These are phyloP conservation scores for Bipolaris bicolor DNA, from an alignment of 2,329 filamentous ascomycete genomes.

Conservation along the genomic window DNA sequence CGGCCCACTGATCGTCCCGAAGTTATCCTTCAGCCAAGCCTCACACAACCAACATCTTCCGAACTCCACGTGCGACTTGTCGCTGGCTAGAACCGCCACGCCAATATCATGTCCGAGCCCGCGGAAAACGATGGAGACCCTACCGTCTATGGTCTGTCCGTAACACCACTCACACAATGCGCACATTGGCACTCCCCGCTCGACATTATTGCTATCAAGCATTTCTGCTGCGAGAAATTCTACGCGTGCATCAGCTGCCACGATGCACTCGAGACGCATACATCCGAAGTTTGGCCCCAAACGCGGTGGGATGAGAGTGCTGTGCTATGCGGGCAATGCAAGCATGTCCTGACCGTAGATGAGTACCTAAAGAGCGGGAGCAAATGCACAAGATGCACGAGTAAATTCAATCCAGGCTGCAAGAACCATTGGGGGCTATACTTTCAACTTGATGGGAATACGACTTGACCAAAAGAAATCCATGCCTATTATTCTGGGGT, in stretches of 20 bases:
- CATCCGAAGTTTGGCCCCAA: slow-evolving; percentile 30
- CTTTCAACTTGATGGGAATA: slow-evolving; percentile 24
- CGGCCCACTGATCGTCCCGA: slow-evolving; percentile 21
- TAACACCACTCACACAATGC: slow-evolving; percentile 43
- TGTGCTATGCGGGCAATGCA: slow-evolving; percentile 43
- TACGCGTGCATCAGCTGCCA: slow-evolving; percentile 48
- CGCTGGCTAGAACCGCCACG: not conserved
- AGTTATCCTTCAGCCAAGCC: slow-evolving; percentile 27
- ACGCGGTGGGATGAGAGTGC: slow-evolving; percentile 26
- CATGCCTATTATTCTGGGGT: slow-evolving; percentile 1
- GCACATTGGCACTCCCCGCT: slow-evolving; percentile 41
- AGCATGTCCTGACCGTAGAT: slow-evolving; percentile 30
- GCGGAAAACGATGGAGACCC: slow-evolving; percentile 8
- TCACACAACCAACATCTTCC: slow-evolving; percentile 14
- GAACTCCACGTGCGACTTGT: not conserved
- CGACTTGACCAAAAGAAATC: not conserved
- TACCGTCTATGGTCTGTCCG: slow-evolving; percentile 33
- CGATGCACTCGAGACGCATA: slow-evolving; percentile 35
- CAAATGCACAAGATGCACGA: slow-evolving; percentile 33
- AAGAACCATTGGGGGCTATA: slow-evolving; percentile 45
- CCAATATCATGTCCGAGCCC: slow-evolving; percentile 13
- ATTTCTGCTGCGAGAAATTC: slow-evolving; percentile 46
- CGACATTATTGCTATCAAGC: slow-evolving; percentile 48
- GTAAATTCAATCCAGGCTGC: slow-evolving; percentile 45
- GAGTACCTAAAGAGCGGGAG: slow-evolving; percentile 43